A percentile compares a stretch with the other conserved stretches of the same genome.
Evolutionary conservation across 495 filamentous ascomycete species (phyloP).

Genomic region (Tuber microsphaerosporum): DNA sequence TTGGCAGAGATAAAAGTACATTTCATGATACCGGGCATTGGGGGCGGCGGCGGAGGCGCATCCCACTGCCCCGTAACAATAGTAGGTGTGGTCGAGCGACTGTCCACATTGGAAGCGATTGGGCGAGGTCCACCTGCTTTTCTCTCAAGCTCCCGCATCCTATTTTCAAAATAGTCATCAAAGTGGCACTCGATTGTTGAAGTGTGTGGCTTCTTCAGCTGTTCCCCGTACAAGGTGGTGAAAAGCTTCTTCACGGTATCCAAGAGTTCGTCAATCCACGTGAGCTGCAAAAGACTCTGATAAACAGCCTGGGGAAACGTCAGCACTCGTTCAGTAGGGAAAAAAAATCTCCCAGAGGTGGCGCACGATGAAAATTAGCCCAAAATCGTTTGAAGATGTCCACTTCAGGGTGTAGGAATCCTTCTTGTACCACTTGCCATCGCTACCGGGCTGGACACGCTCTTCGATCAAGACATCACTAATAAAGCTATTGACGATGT

Average conservation of each 20-base stretch:
- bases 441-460: slow-evolving; percentile 57
- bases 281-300: slow-evolving; percentile 84
- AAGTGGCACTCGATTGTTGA: slow-evolving; percentile 72
- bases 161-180: slow-evolving; percentile 88
- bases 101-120: slow-evolving; percentile 24
- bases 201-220: slow-evolving; percentile 71
- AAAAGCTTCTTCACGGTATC: slow-evolving; percentile 91
- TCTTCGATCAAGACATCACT: slow-evolving; percentile 96
- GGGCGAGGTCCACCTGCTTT: slow-evolving; percentile 44
- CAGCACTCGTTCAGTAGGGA: slow-evolving; percentile 14
- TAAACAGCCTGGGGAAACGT: slow-evolving; percentile 71
- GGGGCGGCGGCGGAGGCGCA: slow-evolving; percentile 47
- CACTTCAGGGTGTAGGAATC: slow-evolving; percentile 95
- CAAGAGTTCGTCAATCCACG: slow-evolving; percentile 93
- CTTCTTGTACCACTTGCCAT: slow-evolving; percentile 65
- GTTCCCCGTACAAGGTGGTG: slow-evolving; percentile 75
- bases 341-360: slow-evolving; percentile 14
- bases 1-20: background rate
- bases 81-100: slow-evolving; percentile 41
- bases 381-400: slow-evolving; percentile 83
- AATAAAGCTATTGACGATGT: slow-evolving; percentile 89
- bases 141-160: slow-evolving; percentile 73
- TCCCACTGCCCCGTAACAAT: slow-evolving; percentile 43
- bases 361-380: slow-evolving; percentile 89
- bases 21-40: slow-evolving; percentile 48